Percentiles rank a stretch among this genome's conserved stretches.
Evolutionary conservation across 331 rosid species (phyloP).

Genomic region (Quercus tomentella): DNA sequence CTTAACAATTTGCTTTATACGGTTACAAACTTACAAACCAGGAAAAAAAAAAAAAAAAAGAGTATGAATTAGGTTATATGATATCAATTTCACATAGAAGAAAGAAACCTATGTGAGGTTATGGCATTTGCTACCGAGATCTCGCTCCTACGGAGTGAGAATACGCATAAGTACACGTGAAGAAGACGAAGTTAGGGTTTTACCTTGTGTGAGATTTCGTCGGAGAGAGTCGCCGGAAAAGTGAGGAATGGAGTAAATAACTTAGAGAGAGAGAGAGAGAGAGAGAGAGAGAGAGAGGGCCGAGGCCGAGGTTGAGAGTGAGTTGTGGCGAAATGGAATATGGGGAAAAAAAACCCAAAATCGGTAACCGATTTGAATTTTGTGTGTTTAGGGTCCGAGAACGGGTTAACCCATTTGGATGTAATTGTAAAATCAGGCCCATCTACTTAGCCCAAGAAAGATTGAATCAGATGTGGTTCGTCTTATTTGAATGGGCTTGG

Average conservation of each 20-base stretch:
- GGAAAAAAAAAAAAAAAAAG: not conserved
- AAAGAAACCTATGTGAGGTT: not conserved
- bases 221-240: conserved; percentile 1
- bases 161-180: not conserved
- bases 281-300: not conserved
- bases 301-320: not conserved
- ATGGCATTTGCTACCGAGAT: not conserved
- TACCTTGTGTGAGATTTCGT: not conserved
- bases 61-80: not conserved
- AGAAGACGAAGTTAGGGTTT: not conserved
- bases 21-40: not conserved
- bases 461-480: no score
- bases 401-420: not conserved
- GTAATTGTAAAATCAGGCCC: not conserved
- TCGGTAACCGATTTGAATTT: not conserved
- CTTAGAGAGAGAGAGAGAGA: not conserved
- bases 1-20: not conserved
- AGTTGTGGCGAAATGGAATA: not conserved
- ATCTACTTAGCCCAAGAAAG: not conserved
- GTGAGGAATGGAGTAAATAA: not conserved
- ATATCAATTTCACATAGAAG: not conserved
- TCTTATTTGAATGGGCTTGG: no score
- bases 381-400: not conserved
- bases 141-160: not conserved
- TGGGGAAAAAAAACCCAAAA: not conserved